These are phyloP conservation scores for Pythium brachiatum DNA, from an alignment of 352 stramenopile species.

Conservation along the genomic window DNA sequence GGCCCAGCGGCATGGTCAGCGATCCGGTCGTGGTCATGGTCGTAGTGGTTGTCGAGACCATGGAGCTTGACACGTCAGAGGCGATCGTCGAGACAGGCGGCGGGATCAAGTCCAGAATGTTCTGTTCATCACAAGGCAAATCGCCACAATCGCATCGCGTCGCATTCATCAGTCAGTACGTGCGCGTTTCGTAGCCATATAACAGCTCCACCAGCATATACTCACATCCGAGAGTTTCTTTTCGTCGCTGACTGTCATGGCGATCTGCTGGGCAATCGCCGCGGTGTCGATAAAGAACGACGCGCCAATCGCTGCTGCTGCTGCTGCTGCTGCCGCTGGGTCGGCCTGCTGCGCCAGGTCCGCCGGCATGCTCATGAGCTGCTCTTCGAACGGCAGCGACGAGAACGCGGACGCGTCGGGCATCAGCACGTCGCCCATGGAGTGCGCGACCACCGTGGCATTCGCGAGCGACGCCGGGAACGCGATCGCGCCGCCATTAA, in stretches of 20 bases:
- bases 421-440: constrained; percentile 14
- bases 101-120: constrained; percentile 79
- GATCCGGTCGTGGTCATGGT: constrained; percentile 26
- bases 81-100: constrained; percentile 30
- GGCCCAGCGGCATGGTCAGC: constrained; percentile 52
- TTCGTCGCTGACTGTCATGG: constrained; percentile 62
- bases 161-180: too few relatives aligned
- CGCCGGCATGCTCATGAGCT: constrained; percentile 35
- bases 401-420: constrained; percentile 24
- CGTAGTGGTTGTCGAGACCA: constrained; percentile 22
- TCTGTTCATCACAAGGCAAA: constrained; percentile 29
- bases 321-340: constrained; percentile 2
- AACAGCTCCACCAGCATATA: background rate
- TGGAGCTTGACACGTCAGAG: background rate
- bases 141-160: background rate
- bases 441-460: background rate
- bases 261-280: constrained; percentile 55
- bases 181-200: too few relatives aligned
- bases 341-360: constrained; percentile 17
- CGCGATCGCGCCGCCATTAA: constrained; percentile 8
- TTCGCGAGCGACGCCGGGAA: constrained; percentile 13
- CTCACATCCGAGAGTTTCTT: constrained; percentile 78
- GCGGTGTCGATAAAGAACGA: constrained; percentile 67
- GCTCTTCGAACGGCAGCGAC: constrained; percentile 46
- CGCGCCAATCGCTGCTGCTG: constrained; percentile 19